phyloP scores from a whole-genome alignment of 345 rosid species.

The Mangifera indica region DNA sequence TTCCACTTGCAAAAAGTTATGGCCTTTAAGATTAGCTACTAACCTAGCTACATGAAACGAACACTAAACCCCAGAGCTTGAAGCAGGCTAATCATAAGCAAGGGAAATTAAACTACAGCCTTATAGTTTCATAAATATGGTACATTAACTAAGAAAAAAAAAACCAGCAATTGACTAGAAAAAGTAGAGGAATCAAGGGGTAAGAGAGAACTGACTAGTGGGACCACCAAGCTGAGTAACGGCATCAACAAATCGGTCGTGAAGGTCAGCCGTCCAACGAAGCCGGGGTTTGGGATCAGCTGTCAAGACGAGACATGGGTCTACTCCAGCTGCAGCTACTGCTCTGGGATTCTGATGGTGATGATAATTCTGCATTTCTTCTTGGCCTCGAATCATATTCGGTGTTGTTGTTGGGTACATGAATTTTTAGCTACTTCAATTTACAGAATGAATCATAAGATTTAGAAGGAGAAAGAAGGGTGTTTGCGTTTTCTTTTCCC shows the following conservation, averaged over 20 bases:
- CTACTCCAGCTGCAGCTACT: slow-evolving; percentile 24
- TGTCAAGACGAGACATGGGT: slow-evolving; percentile 74
- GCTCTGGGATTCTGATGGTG: slow-evolving; percentile 19
- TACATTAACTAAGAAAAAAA: too few species aligned
- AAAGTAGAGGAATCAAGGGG: background rate
- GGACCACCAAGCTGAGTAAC: slow-evolving; percentile 89
- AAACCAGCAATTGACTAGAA: too few species aligned
- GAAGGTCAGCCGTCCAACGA: slow-evolving; percentile 90
- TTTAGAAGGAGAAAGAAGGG: background rate
- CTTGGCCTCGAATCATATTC: slow-evolving; percentile 34
- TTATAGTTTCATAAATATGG: too few species aligned
- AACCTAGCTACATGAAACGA: too few species aligned
- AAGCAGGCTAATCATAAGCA: too few species aligned
- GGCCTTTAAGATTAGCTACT: too few species aligned
- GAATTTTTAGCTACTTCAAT: background rate
- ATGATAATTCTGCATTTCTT: slow-evolving; percentile 23
- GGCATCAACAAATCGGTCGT: slow-evolving; percentile 86
- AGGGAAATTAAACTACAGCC: too few species aligned
- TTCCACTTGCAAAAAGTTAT: too few species aligned
- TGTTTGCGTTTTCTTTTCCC: too few species aligned
- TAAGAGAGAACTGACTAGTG: slow-evolving; percentile 44
- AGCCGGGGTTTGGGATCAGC: slow-evolving; percentile 93
- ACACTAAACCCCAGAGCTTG: too few species aligned
- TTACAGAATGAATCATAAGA: background rate
- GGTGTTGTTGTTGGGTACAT: slow-evolving; percentile 23